These are phyloP conservation scores for Pseudisothecium myosuroides DNA, from an alignment of 225 moss, liverwort and hornwort genomes.

Conservation along the genomic window DNA sequence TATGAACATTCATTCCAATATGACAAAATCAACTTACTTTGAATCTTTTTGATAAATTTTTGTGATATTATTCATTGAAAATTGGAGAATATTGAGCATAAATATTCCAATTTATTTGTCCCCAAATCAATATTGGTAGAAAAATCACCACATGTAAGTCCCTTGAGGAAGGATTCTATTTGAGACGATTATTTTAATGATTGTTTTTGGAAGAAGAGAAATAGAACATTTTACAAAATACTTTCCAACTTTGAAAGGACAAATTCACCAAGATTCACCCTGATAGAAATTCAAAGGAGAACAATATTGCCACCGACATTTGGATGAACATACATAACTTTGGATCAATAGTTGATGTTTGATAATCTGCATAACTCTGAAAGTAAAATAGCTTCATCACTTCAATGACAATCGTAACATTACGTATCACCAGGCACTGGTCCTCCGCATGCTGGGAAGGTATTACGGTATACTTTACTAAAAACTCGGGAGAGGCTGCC, in stretches of 20 bases:
- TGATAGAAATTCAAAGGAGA: neutral
- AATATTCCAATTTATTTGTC: neutral
- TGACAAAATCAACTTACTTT: neutral
- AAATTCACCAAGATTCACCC: neutral
- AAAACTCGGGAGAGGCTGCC: accelerated
- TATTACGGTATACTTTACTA: too few species aligned
- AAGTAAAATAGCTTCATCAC: neutral
- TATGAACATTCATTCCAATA: neutral
- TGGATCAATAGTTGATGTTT: neutral
- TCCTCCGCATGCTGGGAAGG: too few species aligned
- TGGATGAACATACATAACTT: too few species aligned
- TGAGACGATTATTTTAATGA: neutral
- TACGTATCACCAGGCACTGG: neutral
- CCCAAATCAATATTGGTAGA: neutral
- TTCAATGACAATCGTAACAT: neutral
- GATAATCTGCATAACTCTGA: neutral
- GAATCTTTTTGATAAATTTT: neutral
- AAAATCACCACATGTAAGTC: neutral
- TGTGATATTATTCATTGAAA: neutral
- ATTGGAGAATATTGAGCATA: neutral
- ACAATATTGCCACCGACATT: neutral
- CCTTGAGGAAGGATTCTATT: neutral
- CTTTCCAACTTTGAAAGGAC: neutral
- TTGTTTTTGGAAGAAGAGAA: neutral
- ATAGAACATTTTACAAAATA: neutral